Conservation (phyloP, 805 yeast genomes). For the Wickerhamomyces rabaulensis region DNA sequence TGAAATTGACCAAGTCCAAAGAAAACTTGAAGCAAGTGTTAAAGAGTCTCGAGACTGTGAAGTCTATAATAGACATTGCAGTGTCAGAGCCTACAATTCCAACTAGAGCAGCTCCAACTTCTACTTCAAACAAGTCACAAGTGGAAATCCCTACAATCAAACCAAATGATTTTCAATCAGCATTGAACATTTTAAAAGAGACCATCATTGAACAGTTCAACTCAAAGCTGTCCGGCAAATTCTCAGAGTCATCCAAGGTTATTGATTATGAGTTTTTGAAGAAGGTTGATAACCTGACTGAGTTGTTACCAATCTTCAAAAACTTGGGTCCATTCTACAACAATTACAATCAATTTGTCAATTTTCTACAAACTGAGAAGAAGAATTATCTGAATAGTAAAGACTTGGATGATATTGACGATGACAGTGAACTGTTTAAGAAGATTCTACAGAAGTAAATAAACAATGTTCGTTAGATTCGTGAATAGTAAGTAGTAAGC, state of each 20-base stretch:
- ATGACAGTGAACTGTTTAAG: slow-evolving; percentile 16
- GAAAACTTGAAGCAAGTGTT: slow-evolving; percentile 41
- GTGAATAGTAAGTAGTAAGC: too few relatives aligned
- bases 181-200: slow-evolving; percentile 40
- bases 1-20: slow-evolving; percentile 40
- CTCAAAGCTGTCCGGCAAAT: slow-evolving; percentile 4
- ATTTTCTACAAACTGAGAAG: slow-evolving; percentile 33
- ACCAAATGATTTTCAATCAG: slow-evolving; percentile 28
- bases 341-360: slow-evolving; percentile 43
- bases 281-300: slow-evolving; percentile 43
- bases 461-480: neutral
- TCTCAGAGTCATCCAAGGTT: slow-evolving; percentile 23
- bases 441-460: slow-evolving; percentile 7
- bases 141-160: slow-evolving; percentile 22
- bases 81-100: slow-evolving; percentile 4
- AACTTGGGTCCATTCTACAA: slow-evolving; percentile 46
- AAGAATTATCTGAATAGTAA: slow-evolving; percentile 28
- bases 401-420: slow-evolving; percentile 9
- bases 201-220: slow-evolving; percentile 40
- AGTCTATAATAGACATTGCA: slow-evolving; percentile 32
- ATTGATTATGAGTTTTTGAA: slow-evolving; percentile 32
- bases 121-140: neutral
- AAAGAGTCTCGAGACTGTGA: slow-evolving; percentile 39
- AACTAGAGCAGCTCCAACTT: slow-evolving; percentile 18
- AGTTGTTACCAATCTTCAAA: slow-evolving; percentile 47